phyloP scores from a whole-genome alignment of 345 rosid species.

The Dovyalis caffra region DNA sequence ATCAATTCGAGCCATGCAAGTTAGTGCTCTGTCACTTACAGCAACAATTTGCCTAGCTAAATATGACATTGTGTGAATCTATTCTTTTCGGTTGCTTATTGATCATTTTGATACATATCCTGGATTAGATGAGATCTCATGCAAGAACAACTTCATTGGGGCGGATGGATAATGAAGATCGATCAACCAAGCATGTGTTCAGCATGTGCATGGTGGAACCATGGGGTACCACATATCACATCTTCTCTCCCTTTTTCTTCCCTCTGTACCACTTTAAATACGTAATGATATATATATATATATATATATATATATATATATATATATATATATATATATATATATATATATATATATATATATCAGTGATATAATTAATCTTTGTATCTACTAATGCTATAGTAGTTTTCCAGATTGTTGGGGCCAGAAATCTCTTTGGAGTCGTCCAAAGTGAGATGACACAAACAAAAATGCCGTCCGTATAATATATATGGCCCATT shows the following conservation, averaged over 20 bases:
- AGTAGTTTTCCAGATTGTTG: too few relatives aligned
- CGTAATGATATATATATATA: background rate
- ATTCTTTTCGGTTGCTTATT: background rate
- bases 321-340: background rate
- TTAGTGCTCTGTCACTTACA: background rate
- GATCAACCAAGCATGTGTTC: constrained; percentile 34
- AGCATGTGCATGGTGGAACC: constrained; percentile 42
- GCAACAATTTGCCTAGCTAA: background rate
- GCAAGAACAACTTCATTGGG: background rate
- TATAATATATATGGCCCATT: too few relatives aligned
- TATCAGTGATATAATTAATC: too few relatives aligned
- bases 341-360: too few relatives aligned
- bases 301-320: too few relatives aligned
- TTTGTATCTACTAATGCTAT: too few relatives aligned
- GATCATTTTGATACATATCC: constrained; percentile 2
- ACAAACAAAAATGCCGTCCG: too few relatives aligned
- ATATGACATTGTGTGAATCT: background rate
- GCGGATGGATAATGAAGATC: constrained; percentile 10
- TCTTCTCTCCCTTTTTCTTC: background rate
- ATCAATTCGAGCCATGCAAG: constrained; percentile 21
- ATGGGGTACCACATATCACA: constrained; percentile 9
- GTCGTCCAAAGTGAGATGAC: too few relatives aligned
- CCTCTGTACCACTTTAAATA: too few relatives aligned
- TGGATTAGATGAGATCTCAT: constrained; percentile 10
- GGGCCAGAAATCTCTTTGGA: too few relatives aligned